Base-by-base conservation (phyloP, 139 green algal species). In the Spirogloea muscicola region DNA sequence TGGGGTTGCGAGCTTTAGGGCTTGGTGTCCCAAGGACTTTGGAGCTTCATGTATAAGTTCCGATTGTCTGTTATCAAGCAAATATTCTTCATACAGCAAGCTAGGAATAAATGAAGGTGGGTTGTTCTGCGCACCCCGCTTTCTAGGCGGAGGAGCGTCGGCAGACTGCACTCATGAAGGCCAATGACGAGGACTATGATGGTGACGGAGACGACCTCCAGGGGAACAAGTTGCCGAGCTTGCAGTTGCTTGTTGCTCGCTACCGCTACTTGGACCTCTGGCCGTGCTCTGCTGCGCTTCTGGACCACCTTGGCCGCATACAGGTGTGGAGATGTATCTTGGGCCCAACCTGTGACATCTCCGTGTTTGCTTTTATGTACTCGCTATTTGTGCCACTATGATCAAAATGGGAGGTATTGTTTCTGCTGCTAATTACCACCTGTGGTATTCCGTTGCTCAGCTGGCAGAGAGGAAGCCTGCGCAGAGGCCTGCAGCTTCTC, bases 181-280 rank as follows among this genome's bases (percentile, higher is more conserved):
- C 31, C 6, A 39, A 74, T 25, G 38, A 7, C 37, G 60, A 6
- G 39, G 63, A 6, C 31, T 76, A n/a, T n/a, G n/a, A n/a, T n/a
- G n/a, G n/a, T n/a, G n/a, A n/a, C n/a, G n/a, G n/a, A n/a, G n/a
- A n/a, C n/a, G n/a, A n/a, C n/a, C n/a, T n/a, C n/a, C n/a, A n/a
- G n/a, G n/a, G n/a, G n/a, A n/a, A n/a, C n/a, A n/a, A n/a, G n/a
- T n/a, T n/a, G n/a, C n/a, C n/a, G n/a, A n/a, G n/a, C n/a, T n/a
- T n/a, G 68, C 25, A 76, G 48, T 31, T 31, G 6, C 27, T 70
- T 18, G 68, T 75, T 34, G 31, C 55, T 21, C 55, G 68, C 4
- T 76, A 76, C 57, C 4, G 27, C 4, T 76, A 59, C 57, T n/a
- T 5, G 6, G 68, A 76, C 33, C 58, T 76, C n/a, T 76, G 55